Evolutionary conservation across 352 stramenopile genomes (phyloP), one percentile per base, ranked within the genome.

Genomic region (Phytopythium ostracodes): DNA sequence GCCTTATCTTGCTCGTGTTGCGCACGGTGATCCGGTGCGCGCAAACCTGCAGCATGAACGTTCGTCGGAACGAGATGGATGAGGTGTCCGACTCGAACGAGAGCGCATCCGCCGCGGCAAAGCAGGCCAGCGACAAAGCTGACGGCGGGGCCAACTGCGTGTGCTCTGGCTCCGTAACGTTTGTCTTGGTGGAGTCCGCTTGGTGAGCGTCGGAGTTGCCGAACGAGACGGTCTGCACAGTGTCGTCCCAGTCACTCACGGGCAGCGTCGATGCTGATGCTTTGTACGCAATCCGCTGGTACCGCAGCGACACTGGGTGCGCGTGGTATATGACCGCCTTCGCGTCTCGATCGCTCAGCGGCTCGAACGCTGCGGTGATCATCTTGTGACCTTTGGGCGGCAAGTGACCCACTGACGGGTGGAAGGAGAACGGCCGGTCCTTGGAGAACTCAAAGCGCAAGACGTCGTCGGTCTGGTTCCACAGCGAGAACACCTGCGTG

Each of bases 21-120:
- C 61, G 65, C 20, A 96, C 42, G 0, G 68, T 68, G 46, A 95
- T 79, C 57, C 82, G 85, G 66, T 92, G 74, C 1, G 78, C 88
- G 57, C 83, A 94, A 20, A 86, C 73, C 64, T 96, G 88, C 18
- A 97, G 67, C 85, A 97, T 96, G 57, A 94, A 95, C 10, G 87
- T 96, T 36, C 72, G 79, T 18, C 88, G 81, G 51, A 97, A 97
- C 1, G 65, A 35, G 24, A 97, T 82, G 18, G 63, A 62, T 5
- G 62, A 75, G 2, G 69, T 86, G 49, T 92, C 78, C 50, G 79
- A 92, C 31, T 80, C 72, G 49, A 88, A 95, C 1, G 66, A 25
- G 8, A 89, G 56, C 2, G 59, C 38, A 60, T 96, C 87, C 17
- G 84, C 87, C 18, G 76, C 75, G 17, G 84, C 87, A 58, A 89